Base-by-base conservation (phyloP, 2,329 filamentous ascomycete genomes). In the Exophiala aquamarina region DNA sequence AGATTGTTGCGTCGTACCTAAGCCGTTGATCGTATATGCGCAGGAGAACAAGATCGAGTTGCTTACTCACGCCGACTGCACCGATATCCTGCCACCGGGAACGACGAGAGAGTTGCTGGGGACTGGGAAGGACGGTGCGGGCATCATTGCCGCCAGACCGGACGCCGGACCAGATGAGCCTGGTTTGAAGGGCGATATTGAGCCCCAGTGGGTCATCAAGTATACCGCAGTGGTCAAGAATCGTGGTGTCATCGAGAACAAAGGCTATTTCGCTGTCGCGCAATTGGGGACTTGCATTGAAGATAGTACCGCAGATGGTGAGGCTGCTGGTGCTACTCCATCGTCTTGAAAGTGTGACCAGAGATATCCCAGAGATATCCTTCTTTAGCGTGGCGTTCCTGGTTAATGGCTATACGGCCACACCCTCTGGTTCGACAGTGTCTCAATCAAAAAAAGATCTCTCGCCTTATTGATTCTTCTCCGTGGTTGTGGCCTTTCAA, bases 151-250 rank as follows among this genome's bases (percentile, higher is more conserved):
- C 4, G 81, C 81, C 28, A 63, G 69, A n/a, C 72, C 76, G 6
- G 68, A 74, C 17, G 65, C 64, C 11, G 44, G 49, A 13, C 6
- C 23, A 6, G 69, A 72, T 4, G 73, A 74, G 55, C 67, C 59
- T 8, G 86, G 87, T 0, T 72, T 95, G 47, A 76, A 79, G 57
- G 91, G 89, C 3, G 83, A 95, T 56, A 78, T 97, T 39, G 79
- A 82, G 49, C 91, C 93, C 20, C 84, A 92, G 65, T 98, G 93
- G 92, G 93, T 97, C 20, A 86, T 92, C 58, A 95, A 97, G 66
- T 98, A 98, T 66, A 96, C 92, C 29, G 93, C 93, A 1, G 92
- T 97, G 49, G 89, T 97, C 32, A 87, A 87, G 66, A 87, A 97
- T 65, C 78, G 93, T 44, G 93, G 93, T 11, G 93, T 98, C 7